phyloP scores from a whole-genome alignment of 495 filamentous ascomycete genomes.

The Aspergillus baeticus region DNA sequence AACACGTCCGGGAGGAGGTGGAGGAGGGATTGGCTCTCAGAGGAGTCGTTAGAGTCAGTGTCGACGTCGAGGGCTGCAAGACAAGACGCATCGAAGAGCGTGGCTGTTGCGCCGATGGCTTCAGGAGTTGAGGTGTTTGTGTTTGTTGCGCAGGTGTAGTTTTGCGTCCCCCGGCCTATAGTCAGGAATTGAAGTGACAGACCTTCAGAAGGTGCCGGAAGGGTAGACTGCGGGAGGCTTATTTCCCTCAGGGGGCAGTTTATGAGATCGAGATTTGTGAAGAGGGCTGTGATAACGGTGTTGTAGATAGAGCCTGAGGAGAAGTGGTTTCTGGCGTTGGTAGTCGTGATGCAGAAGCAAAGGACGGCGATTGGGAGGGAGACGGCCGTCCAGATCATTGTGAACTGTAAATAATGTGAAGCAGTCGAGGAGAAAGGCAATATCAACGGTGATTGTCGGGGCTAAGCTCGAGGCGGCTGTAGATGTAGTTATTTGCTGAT shows the following conservation, averaged over 20 bases:
- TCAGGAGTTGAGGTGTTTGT: slow-evolving; percentile 28
- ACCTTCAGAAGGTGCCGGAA: slow-evolving; percentile 45
- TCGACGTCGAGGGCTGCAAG: slow-evolving; percentile 26
- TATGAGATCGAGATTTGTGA: slow-evolving; percentile 20
- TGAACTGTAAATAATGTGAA: neutral
- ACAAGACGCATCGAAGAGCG: slow-evolving; percentile 63
- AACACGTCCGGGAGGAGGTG: slow-evolving; percentile 37
- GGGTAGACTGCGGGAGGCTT: slow-evolving; percentile 21
- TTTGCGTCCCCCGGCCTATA: slow-evolving; percentile 72
- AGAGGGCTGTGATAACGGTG: neutral
- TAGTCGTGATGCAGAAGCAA: neutral
- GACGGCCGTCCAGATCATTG: neutral
- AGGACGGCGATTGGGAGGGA: neutral
- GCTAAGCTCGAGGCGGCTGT: neutral
- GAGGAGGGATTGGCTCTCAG: slow-evolving; percentile 8
- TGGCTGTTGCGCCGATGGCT: slow-evolving; percentile 62
- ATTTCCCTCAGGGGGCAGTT: slow-evolving; percentile 30
- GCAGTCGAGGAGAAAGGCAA: neutral
- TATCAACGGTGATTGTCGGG: neutral
- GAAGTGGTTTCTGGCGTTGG: neutral
- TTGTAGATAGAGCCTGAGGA: neutral
- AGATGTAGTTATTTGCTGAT: neutral
- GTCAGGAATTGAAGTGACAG: slow-evolving; percentile 60
- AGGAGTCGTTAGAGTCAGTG: neutral
- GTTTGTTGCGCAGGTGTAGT: slow-evolving; percentile 62